Evolutionary conservation across 2,329 filamentous ascomycete species (phyloP).

Genomic region (Aciculosporium take): DNA sequence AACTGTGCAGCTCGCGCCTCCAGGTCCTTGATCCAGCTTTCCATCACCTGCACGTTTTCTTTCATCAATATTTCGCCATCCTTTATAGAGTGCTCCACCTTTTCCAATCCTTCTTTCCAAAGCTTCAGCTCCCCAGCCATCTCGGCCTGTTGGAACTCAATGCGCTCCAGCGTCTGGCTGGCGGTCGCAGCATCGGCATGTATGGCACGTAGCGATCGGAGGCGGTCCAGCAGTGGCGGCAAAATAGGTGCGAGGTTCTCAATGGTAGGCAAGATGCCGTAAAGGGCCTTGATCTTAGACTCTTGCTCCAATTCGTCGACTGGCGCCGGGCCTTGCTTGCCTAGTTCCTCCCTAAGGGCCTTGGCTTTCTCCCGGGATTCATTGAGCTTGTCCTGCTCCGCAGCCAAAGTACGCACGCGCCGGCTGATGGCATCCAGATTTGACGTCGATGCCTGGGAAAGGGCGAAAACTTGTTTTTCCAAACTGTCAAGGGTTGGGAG

Average conservation of each 20-base stretch:
- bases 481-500: conserved; percentile 70
- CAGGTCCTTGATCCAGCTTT: conserved; percentile 76
- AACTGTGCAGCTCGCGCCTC: conserved; percentile 60
- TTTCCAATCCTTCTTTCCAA: conserved; percentile 70
- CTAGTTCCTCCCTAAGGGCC: conserved; percentile 44
- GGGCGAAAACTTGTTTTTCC: conserved; percentile 62
- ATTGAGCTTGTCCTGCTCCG: conserved; percentile 59
- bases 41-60: conserved; percentile 71
- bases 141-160: conserved; percentile 69
- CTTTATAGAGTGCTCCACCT: conserved; percentile 61
- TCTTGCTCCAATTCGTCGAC: conserved; percentile 52
- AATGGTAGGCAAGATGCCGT: conserved; percentile 76
- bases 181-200: conserved; percentile 80
- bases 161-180: conserved; percentile 57
- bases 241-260: conserved; percentile 74
- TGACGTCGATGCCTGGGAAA: conserved; percentile 58
- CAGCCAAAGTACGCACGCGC: conserved; percentile 52
- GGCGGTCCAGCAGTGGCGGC: conserved; percentile 69
- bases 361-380: conserved; percentile 50
- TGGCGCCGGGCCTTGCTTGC: conserved; percentile 28
- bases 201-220: conserved; percentile 69
- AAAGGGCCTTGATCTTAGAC: conserved; percentile 81
- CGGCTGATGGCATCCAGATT: conserved; percentile 60
- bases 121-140: conserved; percentile 72
- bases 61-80: conserved; percentile 57